Evolutionary conservation across 768 basidiomycete species (phyloP), one percentile per base, ranked within the genome.

Genomic region (Mycena olivaceomarginata): DNA sequence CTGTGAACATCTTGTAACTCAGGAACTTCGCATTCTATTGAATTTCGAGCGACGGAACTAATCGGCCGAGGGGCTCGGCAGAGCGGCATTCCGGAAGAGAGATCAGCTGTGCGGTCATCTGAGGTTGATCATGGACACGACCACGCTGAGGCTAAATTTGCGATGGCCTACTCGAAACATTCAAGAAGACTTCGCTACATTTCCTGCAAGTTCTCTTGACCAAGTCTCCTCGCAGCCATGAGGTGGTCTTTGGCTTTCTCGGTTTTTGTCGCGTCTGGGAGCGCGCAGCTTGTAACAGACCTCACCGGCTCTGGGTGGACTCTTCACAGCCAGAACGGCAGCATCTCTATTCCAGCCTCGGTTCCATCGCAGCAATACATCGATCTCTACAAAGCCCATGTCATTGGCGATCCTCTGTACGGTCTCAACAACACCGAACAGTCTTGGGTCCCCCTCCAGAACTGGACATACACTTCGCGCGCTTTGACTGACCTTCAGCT

Each of bases 381-480:
- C 41, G 74, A 75, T 43, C 74, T 75, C 11, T 66, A 57, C 43
- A 59, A 57, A 9, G 74, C 74, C 11, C 1, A n/a, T 11, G 68
- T 70, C 41, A 75, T 75, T 18, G 68, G 68, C 13, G 74, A 75
- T 43, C 74, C 74, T 31, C 62, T 75, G 18, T 75, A 65, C 22
- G 68, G 74, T 16, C 56, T 56, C 63, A 75, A 75, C 63, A 75
- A 75, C 64, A 70, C 56, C 25, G 63, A 65, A 2, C 74, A 75
- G 67, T 69, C 74, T 9, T 75, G 74, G 74, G 74, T 75, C 1
- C 39, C 68, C 22, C 60, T 75, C 0, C 74, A 75, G 45, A 75
- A 75, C 45, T 75, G 74, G 74, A 75, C 74, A 18, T 75, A 75
- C 53, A 75, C 74, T 51, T 75, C 74, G 4, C 74, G 37, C 45